phyloP scores from a whole-genome alignment of 1,139 yeast genomes.

The Protomyces inundatus region DNA sequence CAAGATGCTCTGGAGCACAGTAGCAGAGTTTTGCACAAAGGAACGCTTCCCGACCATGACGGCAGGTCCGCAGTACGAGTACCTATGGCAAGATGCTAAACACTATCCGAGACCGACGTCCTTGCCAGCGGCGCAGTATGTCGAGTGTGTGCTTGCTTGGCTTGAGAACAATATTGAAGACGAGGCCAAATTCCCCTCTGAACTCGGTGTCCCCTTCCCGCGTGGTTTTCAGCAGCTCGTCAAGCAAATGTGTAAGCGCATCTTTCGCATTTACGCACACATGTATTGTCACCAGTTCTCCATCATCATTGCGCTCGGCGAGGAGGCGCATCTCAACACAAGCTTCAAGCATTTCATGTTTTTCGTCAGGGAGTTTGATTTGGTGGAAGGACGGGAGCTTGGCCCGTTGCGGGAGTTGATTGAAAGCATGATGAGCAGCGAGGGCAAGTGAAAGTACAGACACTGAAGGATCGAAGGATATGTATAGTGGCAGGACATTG shows the following conservation, averaged over 20 bases:
- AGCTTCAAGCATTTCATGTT: slow-evolving; percentile 89
- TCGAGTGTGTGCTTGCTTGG: slow-evolving; percentile 91
- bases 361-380: slow-evolving; percentile 73
- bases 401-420: slow-evolving; percentile 90
- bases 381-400: slow-evolving; percentile 72
- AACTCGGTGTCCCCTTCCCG: slow-evolving; percentile 72
- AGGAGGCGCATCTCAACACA: slow-evolving; percentile 89
- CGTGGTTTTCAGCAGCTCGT: slow-evolving; percentile 55
- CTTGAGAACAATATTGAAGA: slow-evolving; percentile 84
- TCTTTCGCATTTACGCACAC: slow-evolving; percentile 95
- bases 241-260: slow-evolving; percentile 78
- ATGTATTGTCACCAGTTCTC: slow-evolving; percentile 96
- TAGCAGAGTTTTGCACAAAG: slow-evolving; percentile 95
- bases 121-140: slow-evolving; percentile 89
- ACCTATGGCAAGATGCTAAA: slow-evolving; percentile 77
- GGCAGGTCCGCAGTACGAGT: slow-evolving; percentile 47
- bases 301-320: slow-evolving; percentile 83
- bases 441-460: neutral
- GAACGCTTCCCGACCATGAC: slow-evolving; percentile 82
- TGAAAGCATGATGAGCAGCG: slow-evolving; percentile 49
- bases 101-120: slow-evolving; percentile 57
- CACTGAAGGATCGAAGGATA: too few relatives aligned
- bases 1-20: slow-evolving; percentile 92
- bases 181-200: slow-evolving; percentile 82
- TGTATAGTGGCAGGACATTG: too few relatives aligned